Base-by-base conservation (phyloP, 2,329 filamentous ascomycete species). In the Botrytis aclada region DNA sequence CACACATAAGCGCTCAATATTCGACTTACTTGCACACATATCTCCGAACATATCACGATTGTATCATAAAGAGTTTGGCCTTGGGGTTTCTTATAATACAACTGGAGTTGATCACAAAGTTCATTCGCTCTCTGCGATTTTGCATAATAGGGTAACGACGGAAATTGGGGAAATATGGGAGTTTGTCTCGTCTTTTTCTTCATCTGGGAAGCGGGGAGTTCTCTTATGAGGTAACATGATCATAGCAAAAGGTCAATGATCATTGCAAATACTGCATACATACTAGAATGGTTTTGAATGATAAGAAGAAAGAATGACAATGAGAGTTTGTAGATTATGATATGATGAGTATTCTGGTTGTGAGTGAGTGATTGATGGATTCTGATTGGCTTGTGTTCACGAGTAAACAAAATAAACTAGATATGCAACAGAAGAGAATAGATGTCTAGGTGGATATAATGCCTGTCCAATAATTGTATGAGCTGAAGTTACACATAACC, bases 91-190 rank as follows among this genome's bases (percentile, higher is more conserved):
- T 58, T 67, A 32, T 58, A 58, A 66, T 29, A 18, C 51, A 72
- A 47, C 20, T 67, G 70, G 64, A 39, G 58, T 61, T 51, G 58
- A 45, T 60, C 22, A 51, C n/a, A 56, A 69, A 56, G 65, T 69
- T 32, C 47, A 54, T 41, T 72, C 47, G 39, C n/a, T 39, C 66
- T 54, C 70, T 72, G 63, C 61, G 37, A 65, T 67, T 67, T 62
- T 67, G 70, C 70, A 72, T 67, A 72, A 67, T 72, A 72, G 62
- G 70, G 62, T 47, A 72, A 72, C 47, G 63, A 67, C 18, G 51
- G 62, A 37, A 62, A 45, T 60, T 60, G 67, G 47, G 60, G 70
- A 54, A 72, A 67, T 39, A 60, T 63, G 58, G 70, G 63, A 34
- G 45, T 39, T 45, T 67, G 47, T 20, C 45, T n/a, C 60, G n/a